Percentiles rank a stretch among this genome's conserved stretches.
phyloP scores from a whole-genome alignment of 805 yeast species.

The Spathaspora passalidarum region DNA sequence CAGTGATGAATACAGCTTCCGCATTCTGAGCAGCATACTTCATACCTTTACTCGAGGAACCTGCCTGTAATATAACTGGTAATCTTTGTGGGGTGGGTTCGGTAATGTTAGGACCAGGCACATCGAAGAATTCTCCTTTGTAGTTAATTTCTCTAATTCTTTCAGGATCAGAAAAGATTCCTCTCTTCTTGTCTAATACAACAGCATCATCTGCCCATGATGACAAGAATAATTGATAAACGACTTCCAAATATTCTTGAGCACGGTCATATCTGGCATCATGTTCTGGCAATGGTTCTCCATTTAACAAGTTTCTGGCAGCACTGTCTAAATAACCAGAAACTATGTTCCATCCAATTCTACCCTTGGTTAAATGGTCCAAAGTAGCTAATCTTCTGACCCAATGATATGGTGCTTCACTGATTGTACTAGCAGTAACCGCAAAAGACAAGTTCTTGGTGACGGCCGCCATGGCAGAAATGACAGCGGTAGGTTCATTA shows the following conservation, averaged over 20 bases:
- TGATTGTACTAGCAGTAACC: constrained; percentile 40
- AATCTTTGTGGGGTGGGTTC: constrained; percentile 44
- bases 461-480: constrained; percentile 42
- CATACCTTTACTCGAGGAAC: constrained; percentile 38
- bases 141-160: constrained; percentile 39
- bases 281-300: constrained; percentile 34
- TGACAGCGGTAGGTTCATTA: constrained; percentile 35
- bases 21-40: constrained; percentile 44
- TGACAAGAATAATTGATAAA: constrained; percentile 36
- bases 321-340: constrained; percentile 43
- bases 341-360: constrained; percentile 50
- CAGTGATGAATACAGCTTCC: constrained; percentile 39
- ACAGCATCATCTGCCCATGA: constrained; percentile 46
- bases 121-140: constrained; percentile 38
- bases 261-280: constrained; percentile 40
- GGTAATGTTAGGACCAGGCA: constrained; percentile 42
- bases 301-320: constrained; percentile 37
- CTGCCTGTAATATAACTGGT: constrained; percentile 45
- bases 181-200: constrained; percentile 19
- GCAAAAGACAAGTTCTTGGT: constrained; percentile 40
- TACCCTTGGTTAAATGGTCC: constrained; percentile 41
- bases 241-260: constrained; percentile 38
- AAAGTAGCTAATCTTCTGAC: constrained; percentile 43
- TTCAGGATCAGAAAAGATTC: constrained; percentile 36
- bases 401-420: constrained; percentile 41